These are phyloP conservation scores for Mesembryanthemum crystallinum DNA, from an alignment of 148 eudicot genomes.

Conservation along the genomic window DNA sequence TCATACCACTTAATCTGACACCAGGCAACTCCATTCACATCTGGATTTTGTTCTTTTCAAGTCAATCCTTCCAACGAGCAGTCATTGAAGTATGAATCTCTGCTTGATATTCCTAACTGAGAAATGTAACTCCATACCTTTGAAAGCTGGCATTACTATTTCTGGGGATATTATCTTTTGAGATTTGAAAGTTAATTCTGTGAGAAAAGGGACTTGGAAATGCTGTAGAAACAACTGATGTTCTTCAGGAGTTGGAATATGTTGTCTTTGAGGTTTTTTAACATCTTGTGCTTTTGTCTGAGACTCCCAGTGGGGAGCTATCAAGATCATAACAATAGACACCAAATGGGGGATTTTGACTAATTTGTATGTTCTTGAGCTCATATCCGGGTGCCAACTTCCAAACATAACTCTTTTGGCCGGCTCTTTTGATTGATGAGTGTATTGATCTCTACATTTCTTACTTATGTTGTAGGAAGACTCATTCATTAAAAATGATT, in stretches of 20 bases:
- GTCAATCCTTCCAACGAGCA: not conserved
- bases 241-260: not conserved
- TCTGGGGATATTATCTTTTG: not conserved
- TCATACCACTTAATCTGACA: not conserved
- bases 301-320: not conserved
- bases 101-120: not conserved
- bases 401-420: not conserved
- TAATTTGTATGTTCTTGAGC: too few relatives aligned
- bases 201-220: not conserved
- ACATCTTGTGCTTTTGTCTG: not conserved
- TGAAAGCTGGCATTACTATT: not conserved
- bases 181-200: not conserved
- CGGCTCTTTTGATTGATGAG: not conserved
- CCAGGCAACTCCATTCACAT: not conserved
- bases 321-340: not conserved
- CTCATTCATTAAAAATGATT: not conserved
- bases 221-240: not conserved
- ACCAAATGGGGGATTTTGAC: not conserved
- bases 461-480: not conserved
- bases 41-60: not conserved
- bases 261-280: not conserved
- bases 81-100: not conserved
- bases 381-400: too few relatives aligned
- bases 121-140: not conserved
- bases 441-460: not conserved